phyloP scores from a whole-genome alignment of 2,329 filamentous ascomycete species.

The Camillea tinctor region DNA sequence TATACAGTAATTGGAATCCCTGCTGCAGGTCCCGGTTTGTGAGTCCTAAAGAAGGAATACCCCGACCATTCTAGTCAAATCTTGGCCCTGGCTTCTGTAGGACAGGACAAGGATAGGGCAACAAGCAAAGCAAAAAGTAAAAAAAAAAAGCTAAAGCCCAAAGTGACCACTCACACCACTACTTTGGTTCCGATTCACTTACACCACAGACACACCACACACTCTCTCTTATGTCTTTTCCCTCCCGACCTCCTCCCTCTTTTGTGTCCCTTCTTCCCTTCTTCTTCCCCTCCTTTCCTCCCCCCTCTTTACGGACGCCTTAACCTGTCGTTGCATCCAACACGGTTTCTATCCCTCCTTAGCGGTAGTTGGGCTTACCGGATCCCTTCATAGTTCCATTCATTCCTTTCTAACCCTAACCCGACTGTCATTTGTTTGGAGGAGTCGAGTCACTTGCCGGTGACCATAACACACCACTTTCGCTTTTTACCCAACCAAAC shows the following conservation, averaged over 20 bases:
- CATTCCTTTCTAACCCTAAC: conserved; percentile 25
- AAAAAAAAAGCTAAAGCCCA: background rate
- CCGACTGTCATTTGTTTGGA: conserved; percentile 19
- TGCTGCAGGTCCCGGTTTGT: background rate
- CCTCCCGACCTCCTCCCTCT: conserved; percentile 7
- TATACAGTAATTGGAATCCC: background rate
- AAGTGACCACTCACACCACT: conserved; percentile 13
- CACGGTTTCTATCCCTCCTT: conserved; percentile 17
- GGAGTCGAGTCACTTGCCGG: too few relatives aligned
- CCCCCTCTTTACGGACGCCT: conserved; percentile 5
- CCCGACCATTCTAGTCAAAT: background rate
- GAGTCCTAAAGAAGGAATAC: background rate
- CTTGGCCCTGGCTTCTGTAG: background rate
- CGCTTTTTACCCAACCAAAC: conserved; percentile 15
- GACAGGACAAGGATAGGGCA: background rate
- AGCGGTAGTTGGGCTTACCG: conserved; percentile 20
- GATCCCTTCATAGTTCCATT: conserved; percentile 26
- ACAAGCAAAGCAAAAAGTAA: too few relatives aligned
- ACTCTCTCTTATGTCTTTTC: too few relatives aligned
- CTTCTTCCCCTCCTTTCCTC: conserved; percentile 13
- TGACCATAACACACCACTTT: conserved; percentile 24
- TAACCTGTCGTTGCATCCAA: conserved; percentile 13
- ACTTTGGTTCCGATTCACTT: conserved; percentile 12
- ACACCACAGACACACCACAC: too few relatives aligned
- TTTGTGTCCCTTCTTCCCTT: conserved; percentile 15